phyloP scores from a whole-genome alignment of 768 basidiomycete genomes.

The Termitomyces sp. region DNA sequence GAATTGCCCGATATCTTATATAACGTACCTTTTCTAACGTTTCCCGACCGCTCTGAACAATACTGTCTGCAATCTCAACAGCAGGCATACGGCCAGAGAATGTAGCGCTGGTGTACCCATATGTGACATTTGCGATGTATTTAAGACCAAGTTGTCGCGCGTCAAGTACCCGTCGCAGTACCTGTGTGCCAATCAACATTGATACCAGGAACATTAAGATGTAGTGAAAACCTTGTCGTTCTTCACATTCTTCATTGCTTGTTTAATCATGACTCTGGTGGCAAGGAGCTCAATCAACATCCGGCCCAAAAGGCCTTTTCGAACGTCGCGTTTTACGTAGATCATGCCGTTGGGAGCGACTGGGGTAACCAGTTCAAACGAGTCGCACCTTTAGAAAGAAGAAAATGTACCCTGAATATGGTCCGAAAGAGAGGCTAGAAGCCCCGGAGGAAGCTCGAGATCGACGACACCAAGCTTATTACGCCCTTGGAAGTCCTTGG shows the following conservation, averaged over 20 bases:
- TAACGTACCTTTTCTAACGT: slow-evolving; percentile 79
- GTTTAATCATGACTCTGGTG: slow-evolving; percentile 96
- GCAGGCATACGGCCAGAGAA: slow-evolving; percentile 98
- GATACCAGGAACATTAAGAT: not conserved
- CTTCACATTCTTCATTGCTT: slow-evolving; percentile 82
- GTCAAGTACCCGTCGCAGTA: slow-evolving; percentile 69
- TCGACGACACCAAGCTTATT: slow-evolving; percentile 86
- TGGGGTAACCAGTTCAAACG: slow-evolving; percentile 21
- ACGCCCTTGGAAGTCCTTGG: slow-evolving; percentile 79
- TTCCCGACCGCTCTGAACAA: slow-evolving; percentile 94
- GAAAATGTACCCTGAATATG: slow-evolving; percentile 63
- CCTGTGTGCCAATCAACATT: slow-evolving; percentile 33
- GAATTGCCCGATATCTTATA: not conserved
- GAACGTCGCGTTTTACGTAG: slow-evolving; percentile 81
- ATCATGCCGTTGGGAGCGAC: slow-evolving; percentile 95
- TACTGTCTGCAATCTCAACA: slow-evolving; percentile 96
- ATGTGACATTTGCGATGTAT: slow-evolving; percentile 91
- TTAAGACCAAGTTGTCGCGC: slow-evolving; percentile 92
- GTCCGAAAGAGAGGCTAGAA: slow-evolving; percentile 64
- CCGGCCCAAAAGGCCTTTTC: slow-evolving; percentile 80
- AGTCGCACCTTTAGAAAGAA: not conserved
- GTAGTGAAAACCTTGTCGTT: slow-evolving; percentile 59
- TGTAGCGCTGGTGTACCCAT: slow-evolving; percentile 92
- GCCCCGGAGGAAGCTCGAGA: slow-evolving; percentile 58
- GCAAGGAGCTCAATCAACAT: slow-evolving; percentile 93